phyloP scores from a whole-genome alignment of 1,284 basidiomycete genomes.

The Tranzscheliella williamsii region DNA sequence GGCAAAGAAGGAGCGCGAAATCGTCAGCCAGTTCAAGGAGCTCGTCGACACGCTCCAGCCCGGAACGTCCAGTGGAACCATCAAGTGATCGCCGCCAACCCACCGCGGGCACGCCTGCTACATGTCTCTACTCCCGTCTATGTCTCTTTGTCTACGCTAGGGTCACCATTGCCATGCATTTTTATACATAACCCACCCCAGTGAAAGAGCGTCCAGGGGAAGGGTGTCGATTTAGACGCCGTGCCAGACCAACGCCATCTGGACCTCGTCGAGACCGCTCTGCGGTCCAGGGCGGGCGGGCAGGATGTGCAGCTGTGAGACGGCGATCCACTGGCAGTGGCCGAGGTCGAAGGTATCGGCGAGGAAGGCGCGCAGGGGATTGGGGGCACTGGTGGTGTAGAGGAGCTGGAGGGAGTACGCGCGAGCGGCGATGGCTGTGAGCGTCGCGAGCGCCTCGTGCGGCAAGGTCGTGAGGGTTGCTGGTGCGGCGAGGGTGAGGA shows the following conservation, averaged over 20 bases:
- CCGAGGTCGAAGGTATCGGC: not conserved
- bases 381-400: too few relatives aligned
- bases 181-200: too few relatives aligned
- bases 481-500: slow-evolving; percentile 5
- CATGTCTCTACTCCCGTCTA: too few relatives aligned
- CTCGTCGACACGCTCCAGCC: slow-evolving; percentile 46
- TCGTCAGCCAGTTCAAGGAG: slow-evolving; percentile 61
- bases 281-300: not conserved
- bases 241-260: slow-evolving; percentile 33
- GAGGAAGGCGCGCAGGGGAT: too few relatives aligned
- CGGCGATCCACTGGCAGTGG: slow-evolving; percentile 2
- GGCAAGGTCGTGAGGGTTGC: not conserved
- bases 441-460: too few relatives aligned
- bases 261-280: not conserved
- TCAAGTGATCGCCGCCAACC: not conserved
- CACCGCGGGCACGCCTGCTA: not conserved
- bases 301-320: slow-evolving; percentile 8
- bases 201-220: too few relatives aligned
- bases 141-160: too few relatives aligned
- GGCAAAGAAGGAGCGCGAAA: slow-evolving; percentile 76
- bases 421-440: not conserved
- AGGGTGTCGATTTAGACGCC: slow-evolving; percentile 25
- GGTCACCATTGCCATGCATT: too few relatives aligned
- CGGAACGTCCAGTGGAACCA: not conserved
- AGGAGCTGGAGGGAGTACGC: not conserved